Percentiles rank a stretch among this genome's conserved stretches.
Conservation (phyloP, 345 rosid genomes). For the Boechera stricta region DNA sequence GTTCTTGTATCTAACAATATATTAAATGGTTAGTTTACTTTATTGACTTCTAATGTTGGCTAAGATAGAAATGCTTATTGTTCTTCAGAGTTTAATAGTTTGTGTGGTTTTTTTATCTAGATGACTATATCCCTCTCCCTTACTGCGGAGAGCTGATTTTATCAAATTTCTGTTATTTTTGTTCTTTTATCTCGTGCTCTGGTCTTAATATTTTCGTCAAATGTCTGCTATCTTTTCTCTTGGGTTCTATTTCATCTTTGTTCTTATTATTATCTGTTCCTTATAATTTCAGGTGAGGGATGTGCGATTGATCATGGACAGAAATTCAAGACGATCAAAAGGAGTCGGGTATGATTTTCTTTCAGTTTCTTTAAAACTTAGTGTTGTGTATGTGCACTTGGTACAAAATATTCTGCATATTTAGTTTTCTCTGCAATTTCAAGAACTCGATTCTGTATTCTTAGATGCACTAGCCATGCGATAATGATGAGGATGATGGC, state of each 20-base stretch:
- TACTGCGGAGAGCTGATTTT: conserved; percentile 9
- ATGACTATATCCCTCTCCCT: neutral
- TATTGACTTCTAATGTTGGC: conserved; percentile 4
- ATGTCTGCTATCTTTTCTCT: conserved; percentile 4
- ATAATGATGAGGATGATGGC: conserved; percentile 97
- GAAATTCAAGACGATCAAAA: conserved; percentile 92
- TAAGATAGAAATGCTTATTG: neutral
- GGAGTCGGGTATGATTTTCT: conserved; percentile 90
- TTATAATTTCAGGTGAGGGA: conserved; percentile 81
- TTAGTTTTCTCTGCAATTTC: conserved; percentile 48
- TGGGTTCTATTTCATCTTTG: conserved; percentile 7
- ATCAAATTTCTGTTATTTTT: conserved; percentile 4
- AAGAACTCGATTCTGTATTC: conserved; percentile 88
- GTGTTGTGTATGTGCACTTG: conserved; percentile 48
- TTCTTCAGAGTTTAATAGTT: neutral
- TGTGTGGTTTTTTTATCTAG: neutral
- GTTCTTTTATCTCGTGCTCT: neutral
- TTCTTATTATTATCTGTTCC: conserved; percentile 25
- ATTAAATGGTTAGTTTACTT: neutral
- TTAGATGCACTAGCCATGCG: conserved; percentile 97
- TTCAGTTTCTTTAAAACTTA: conserved; percentile 24
- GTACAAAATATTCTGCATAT: conserved; percentile 56
- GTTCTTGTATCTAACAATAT: neutral
- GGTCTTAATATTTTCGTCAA: neutral
- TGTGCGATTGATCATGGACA: conserved; percentile 95